Percentiles rank a stretch among this genome's conserved stretches.
phyloP scores from a whole-genome alignment of 345 rosid genomes.

The Salix brachista region DNA sequence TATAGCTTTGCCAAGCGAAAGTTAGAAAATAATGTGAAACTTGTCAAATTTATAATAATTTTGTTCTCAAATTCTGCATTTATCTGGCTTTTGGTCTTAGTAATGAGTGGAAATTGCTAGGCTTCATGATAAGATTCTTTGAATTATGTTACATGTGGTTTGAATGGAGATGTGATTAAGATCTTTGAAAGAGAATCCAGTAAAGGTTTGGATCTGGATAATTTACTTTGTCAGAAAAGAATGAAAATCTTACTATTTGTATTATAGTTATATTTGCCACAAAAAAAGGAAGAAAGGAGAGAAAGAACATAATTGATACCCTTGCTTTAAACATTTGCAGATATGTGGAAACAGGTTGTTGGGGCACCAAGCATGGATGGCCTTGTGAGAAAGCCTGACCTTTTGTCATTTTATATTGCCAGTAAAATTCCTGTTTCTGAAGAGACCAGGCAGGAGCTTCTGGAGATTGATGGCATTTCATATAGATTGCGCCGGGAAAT shows the following conservation, averaged over 20 bases:
- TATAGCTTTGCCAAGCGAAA: neutral
- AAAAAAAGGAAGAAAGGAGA: neutral
- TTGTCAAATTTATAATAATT: neutral
- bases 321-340: constrained; percentile 38
- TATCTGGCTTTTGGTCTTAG: neutral
- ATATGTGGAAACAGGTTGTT: constrained; percentile 85
- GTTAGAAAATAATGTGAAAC: neutral
- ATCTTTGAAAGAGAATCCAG: neutral
- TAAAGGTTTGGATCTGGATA: neutral
- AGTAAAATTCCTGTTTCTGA: constrained; percentile 93
- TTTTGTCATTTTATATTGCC: constrained; percentile 76
- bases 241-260: neutral
- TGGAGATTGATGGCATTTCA: constrained; percentile 84
- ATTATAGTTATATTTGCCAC: neutral
- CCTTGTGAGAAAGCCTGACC: constrained; percentile 72
- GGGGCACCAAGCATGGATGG: constrained; percentile 71
- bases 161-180: neutral
- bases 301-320: neutral
- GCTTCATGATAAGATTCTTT: neutral
- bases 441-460: constrained; percentile 84
- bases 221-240: neutral
- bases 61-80: neutral
- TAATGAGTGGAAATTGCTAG: neutral
- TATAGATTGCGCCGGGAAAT: constrained; percentile 85
- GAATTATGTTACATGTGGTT: neutral